phyloP scores from a whole-genome alignment of 495 filamentous ascomycete species.

The Lepraria neglecta region DNA sequence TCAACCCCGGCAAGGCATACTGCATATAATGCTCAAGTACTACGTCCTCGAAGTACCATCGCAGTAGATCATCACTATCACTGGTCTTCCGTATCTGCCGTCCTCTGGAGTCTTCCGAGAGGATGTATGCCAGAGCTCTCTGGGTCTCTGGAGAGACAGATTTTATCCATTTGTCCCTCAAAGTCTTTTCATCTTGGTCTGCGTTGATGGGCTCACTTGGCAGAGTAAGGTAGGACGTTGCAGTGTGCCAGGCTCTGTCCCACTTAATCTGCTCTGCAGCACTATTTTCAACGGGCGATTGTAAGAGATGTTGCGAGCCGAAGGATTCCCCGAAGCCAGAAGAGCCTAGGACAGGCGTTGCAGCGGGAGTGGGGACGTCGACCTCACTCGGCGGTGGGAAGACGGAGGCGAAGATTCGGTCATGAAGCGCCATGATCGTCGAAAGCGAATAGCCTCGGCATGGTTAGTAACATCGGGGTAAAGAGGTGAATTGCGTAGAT shows the following conservation, averaged over 20 bases:
- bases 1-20: constrained; percentile 38
- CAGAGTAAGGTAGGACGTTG: constrained; percentile 56
- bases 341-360: constrained; percentile 29
- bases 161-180: constrained; percentile 28
- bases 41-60: constrained; percentile 50
- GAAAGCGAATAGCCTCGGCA: too few relatives aligned
- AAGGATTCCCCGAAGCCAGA: constrained; percentile 29
- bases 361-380: constrained; percentile 33
- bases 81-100: constrained; percentile 15
- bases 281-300: constrained; percentile 23
- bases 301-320: constrained; percentile 24
- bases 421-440: constrained; percentile 30
- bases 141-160: constrained; percentile 15
- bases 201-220: constrained; percentile 35
- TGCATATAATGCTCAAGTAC: constrained; percentile 46
- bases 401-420: constrained; percentile 47
- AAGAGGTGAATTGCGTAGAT: too few relatives aligned
- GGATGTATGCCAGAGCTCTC: constrained; percentile 22
- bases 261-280: constrained; percentile 52
- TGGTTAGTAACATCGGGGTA: too few relatives aligned
- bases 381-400: constrained; percentile 44
- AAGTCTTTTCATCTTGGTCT: constrained; percentile 15
- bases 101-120: constrained; percentile 18
- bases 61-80: constrained; percentile 35
- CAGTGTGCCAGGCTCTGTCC: constrained; percentile 63